A percentile compares a stretch with the other conserved stretches of the same genome.
Evolutionary conservation across 192 early-diverging fungal species (phyloP).

Genomic region (Physocladia obscura): DNA sequence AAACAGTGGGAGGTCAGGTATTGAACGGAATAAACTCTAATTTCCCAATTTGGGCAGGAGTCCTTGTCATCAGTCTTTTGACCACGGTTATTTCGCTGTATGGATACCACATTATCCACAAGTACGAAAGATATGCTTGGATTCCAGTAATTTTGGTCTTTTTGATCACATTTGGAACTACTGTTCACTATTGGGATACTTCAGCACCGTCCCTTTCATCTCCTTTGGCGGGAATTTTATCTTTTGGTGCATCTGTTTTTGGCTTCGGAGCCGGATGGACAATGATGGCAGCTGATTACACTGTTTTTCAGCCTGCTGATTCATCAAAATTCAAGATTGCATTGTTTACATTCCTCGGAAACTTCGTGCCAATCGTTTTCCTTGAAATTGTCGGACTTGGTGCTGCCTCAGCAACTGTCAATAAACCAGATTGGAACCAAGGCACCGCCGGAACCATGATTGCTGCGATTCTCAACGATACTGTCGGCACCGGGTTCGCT

Average conservation of each 20-base stretch:
- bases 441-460: conserved; percentile 2
- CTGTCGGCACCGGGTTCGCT: conserved; percentile 34
- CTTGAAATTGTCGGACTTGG: neutral
- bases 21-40: conserved; percentile 28
- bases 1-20: conserved; percentile 37
- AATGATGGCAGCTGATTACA: conserved; percentile 21
- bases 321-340: neutral
- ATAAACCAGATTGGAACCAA: neutral
- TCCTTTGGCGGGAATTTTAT: conserved; percentile 19
- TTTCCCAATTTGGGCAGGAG: conserved; percentile 14
- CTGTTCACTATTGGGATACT: conserved; percentile 1
- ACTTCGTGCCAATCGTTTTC: neutral
- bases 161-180: neutral
- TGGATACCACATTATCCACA: conserved; percentile 37
- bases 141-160: neutral
- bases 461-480: conserved; percentile 20
- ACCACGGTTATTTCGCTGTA: conserved; percentile 31
- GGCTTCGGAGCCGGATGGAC: conserved; percentile 26
- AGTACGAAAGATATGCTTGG: conserved; percentile 26
- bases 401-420: neutral
- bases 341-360: neutral
- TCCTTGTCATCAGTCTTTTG: conserved; percentile 23
- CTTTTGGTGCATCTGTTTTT: conserved; percentile 20
- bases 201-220: neutral
- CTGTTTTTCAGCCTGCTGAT: conserved; percentile 2